Conservation (phyloP, 306 rosid species). For the Astragalus membranaceus region DNA sequence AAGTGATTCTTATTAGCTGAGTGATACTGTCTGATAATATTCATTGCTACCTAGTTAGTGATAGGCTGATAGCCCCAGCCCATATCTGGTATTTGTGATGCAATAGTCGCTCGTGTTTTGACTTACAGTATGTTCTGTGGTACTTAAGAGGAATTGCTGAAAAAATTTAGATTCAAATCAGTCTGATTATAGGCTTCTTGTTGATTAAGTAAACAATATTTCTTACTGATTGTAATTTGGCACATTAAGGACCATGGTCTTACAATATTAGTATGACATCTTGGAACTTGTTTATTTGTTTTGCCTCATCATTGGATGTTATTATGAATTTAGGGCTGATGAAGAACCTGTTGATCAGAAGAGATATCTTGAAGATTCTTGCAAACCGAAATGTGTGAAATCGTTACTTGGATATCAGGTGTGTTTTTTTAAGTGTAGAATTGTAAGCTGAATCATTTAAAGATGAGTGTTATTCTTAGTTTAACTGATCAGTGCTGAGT, state of each 20-base stretch:
- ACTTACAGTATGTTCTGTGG: background rate
- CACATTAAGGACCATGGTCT: background rate
- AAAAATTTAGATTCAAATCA: background rate
- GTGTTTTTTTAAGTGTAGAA: background rate
- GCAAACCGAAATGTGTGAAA: slow-evolving; percentile 98
- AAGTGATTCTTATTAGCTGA: background rate
- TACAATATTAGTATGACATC: background rate
- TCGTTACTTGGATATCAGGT: slow-evolving; percentile 84
- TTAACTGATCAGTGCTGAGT: background rate
- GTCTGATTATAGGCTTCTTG: background rate
- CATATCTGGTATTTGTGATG: background rate
- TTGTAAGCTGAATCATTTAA: background rate
- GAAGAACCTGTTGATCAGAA: slow-evolving; percentile 95
- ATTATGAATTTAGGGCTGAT: slow-evolving; percentile 69
- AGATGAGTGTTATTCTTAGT: background rate
- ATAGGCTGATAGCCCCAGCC: too few relatives aligned
- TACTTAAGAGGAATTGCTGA: background rate
- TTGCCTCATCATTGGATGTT: background rate
- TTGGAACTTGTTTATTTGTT: background rate
- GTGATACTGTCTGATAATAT: background rate
- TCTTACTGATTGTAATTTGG: background rate
- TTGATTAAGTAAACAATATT: background rate
- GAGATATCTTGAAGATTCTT: slow-evolving; percentile 67
- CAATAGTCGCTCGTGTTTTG: background rate
- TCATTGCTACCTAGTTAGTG: background rate